These are phyloP conservation scores for Diutina pseudorugosa DNA, from an alignment of 1,139 yeast genomes.

Conservation along the genomic window DNA sequence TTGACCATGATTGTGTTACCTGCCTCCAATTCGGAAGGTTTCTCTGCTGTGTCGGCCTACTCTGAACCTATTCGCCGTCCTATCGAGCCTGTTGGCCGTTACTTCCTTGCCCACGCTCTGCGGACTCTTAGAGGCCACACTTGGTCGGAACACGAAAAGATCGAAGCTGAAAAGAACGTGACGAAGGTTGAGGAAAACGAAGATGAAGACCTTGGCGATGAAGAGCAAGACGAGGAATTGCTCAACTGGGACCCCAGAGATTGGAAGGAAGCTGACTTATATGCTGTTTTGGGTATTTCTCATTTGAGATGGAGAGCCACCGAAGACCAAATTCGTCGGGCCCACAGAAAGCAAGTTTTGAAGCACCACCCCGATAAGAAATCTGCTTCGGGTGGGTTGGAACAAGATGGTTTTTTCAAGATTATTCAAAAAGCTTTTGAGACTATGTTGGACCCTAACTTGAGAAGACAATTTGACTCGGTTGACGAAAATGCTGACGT, in stretches of 20 bases:
- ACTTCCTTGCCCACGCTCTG: slow-evolving; percentile 91
- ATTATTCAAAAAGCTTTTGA: slow-evolving; percentile 96
- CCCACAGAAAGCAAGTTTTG: slow-evolving; percentile 93
- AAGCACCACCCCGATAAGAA: slow-evolving; percentile 98
- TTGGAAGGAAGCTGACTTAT: slow-evolving; percentile 94
- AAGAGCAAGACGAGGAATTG: slow-evolving; percentile 71
- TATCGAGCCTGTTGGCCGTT: slow-evolving; percentile 94
- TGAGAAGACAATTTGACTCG: slow-evolving; percentile 90
- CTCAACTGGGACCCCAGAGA: slow-evolving; percentile 90
- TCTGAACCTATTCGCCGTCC: slow-evolving; percentile 72
- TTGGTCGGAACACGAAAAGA: slow-evolving; percentile 93
- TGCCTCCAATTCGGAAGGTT: slow-evolving; percentile 28
- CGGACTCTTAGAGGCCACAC: slow-evolving; percentile 95
- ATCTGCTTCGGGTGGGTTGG: slow-evolving; percentile 74
- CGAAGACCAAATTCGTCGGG: slow-evolving; percentile 88
- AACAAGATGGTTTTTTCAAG: slow-evolving; percentile 96
- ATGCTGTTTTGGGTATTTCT: slow-evolving; percentile 89
- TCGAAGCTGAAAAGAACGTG: slow-evolving; percentile 88
- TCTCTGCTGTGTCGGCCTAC: slow-evolving; percentile 39
- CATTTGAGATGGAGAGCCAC: slow-evolving; percentile 87
- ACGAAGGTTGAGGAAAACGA: slow-evolving; percentile 53
- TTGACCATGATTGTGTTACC: slow-evolving; percentile 17
- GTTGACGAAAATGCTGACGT: slow-evolving; percentile 87
- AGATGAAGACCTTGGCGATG: slow-evolving; percentile 65
- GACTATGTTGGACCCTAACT: slow-evolving; percentile 69